Percentiles rank a stretch among this genome's conserved stretches.
These are phyloP conservation scores for Vitis amurensis DNA, from an alignment of 164 flowering plant species.

Conservation along the genomic window DNA sequence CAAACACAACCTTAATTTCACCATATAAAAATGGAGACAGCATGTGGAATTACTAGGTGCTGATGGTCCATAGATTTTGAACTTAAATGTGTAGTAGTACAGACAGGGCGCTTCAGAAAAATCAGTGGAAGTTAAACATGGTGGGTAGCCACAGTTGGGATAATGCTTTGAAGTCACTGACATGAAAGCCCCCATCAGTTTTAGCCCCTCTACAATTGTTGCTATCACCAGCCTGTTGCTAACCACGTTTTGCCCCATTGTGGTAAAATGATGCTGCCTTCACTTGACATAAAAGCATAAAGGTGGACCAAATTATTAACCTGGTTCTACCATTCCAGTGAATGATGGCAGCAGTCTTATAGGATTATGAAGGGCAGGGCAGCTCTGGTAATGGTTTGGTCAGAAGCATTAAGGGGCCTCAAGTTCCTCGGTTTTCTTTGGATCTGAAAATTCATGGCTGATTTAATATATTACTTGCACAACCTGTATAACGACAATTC, in stretches of 20 bases:
- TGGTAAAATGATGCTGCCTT: background rate
- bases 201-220: background rate
- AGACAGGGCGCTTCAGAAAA: no score
- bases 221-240: background rate
- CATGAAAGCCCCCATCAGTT: background rate
- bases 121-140: background rate
- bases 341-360: background rate
- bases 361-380: background rate
- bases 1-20: background rate
- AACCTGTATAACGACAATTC: background rate
- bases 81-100: background rate
- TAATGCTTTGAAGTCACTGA: background rate
- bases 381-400: background rate
- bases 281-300: background rate
- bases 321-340: background rate
- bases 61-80: no score
- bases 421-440: background rate
- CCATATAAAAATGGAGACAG: background rate
- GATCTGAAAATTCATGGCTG: background rate
- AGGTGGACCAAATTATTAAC: background rate
- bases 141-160: background rate
- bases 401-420: background rate
- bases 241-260: background rate
- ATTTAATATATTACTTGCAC: background rate
- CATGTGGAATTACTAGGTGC: background rate